Conservation (phyloP, 176 grass and related monocot species). For the Metroxylon sagu region DNA sequence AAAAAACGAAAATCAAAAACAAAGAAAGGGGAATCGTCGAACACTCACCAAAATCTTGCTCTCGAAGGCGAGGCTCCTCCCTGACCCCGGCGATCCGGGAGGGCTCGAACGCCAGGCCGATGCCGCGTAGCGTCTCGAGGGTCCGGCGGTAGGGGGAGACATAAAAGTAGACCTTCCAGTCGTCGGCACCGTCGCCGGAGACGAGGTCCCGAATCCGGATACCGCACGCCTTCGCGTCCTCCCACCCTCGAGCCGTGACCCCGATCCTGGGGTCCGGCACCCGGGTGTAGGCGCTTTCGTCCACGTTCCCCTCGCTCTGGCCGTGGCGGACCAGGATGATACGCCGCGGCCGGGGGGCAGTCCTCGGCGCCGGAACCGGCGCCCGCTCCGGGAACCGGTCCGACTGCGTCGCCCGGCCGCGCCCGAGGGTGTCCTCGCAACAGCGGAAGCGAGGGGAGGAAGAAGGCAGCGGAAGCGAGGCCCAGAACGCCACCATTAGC, state of each 20-base stretch:
- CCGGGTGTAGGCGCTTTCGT: slow-evolving; percentile 60
- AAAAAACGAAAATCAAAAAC: not conserved
- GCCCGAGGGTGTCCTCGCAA: slow-evolving; percentile 61
- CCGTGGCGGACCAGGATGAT: slow-evolving; percentile 81
- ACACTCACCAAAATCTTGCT: slow-evolving; percentile 73
- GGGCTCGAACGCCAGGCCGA: slow-evolving; percentile 48
- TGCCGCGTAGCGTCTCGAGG: slow-evolving; percentile 53
- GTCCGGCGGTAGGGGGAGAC: slow-evolving; percentile 66
- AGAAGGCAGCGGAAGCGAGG: slow-evolving; percentile 2
- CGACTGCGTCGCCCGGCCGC: not conserved
- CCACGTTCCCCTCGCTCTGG: slow-evolving; percentile 82
- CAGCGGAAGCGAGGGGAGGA: slow-evolving; percentile 27
- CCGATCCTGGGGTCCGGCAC: slow-evolving; percentile 75
- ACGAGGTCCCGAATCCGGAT: slow-evolving; percentile 35
- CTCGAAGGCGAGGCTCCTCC: slow-evolving; percentile 69
- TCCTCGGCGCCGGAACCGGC: not conserved
- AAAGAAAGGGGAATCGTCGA: slow-evolving; percentile 2
- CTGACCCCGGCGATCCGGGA: slow-evolving; percentile 58
- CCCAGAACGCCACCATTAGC: not conserved
- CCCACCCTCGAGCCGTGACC: slow-evolving; percentile 42
- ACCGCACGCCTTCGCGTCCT: slow-evolving; percentile 49
- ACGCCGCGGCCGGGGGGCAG: slow-evolving; percentile 30
- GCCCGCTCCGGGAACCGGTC: slow-evolving; percentile 17
- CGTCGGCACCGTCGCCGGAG: slow-evolving; percentile 1
- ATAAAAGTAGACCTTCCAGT: slow-evolving; percentile 91